phyloP scores from a whole-genome alignment of 768 basidiomycete genomes.

The Mycena belliarum region DNA sequence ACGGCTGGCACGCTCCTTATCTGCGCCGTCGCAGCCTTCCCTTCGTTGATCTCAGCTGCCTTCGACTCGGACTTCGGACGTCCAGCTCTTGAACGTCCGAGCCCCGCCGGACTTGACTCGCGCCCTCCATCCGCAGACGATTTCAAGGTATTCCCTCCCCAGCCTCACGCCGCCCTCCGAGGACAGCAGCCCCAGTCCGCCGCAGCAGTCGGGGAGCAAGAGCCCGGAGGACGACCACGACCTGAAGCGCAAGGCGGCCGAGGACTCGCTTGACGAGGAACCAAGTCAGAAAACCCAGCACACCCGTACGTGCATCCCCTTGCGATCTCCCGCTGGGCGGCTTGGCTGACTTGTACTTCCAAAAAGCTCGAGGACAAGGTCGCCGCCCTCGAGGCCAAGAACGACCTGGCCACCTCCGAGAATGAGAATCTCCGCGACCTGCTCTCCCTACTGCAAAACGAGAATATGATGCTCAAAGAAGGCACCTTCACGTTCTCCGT shows the following conservation, averaged over 20 bases:
- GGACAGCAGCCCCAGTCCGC: constrained; percentile 80
- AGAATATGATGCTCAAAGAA: constrained; percentile 83
- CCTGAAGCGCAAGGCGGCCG: constrained; percentile 78
- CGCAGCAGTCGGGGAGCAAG: constrained; percentile 44
- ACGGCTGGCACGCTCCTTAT: too few relatives aligned
- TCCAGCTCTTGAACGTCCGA: too few relatives aligned
- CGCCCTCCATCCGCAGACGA: constrained; percentile 66
- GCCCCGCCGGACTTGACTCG: too few relatives aligned
- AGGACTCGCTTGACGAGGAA: constrained; percentile 61
- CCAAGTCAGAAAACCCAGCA: constrained; percentile 70
- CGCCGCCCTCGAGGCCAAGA: constrained; percentile 81
- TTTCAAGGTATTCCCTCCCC: constrained; percentile 50
- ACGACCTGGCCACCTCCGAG: constrained; percentile 68
- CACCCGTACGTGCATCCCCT: constrained; percentile 45
- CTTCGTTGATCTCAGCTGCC: too few relatives aligned
- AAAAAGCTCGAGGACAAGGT: constrained; percentile 92
- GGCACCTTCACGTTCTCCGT: constrained; percentile 82
- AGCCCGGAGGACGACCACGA: constrained; percentile 41
- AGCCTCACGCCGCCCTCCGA: constrained; percentile 66
- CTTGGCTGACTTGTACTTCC: constrained; percentile 1
- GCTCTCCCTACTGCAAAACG: constrained; percentile 78
- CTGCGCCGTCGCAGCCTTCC: too few relatives aligned
- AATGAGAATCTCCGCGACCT: constrained; percentile 91
- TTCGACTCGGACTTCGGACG: too few relatives aligned
- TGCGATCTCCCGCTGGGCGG: constrained; percentile 1